phyloP scores from a whole-genome alignment of 805 yeast species.

The Ogataea glucozyma region DNA sequence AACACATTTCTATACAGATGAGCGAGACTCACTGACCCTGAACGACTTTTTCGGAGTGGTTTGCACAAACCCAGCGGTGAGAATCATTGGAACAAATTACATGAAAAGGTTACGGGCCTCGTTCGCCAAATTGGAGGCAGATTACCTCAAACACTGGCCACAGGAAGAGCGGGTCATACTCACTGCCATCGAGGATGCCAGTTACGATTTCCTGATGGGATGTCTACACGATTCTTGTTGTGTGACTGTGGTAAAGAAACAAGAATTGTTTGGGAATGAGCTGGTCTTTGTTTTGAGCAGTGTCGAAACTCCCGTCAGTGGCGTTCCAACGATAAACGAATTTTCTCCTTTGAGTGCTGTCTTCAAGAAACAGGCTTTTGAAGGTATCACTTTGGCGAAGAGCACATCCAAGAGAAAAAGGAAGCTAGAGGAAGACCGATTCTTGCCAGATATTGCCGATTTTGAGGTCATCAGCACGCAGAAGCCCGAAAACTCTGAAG shows the following conservation, averaged over 20 bases:
- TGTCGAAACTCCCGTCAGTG: neutral
- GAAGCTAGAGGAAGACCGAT: neutral
- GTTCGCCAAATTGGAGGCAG: neutral
- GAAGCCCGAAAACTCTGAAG: neutral
- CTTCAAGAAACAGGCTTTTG: neutral
- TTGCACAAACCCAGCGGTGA: neutral
- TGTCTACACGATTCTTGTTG: neutral
- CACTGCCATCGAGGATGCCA: neutral
- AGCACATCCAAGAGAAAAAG: neutral
- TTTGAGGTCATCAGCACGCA: slow-evolving; percentile 11
- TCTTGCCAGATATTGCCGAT: slow-evolving; percentile 11
- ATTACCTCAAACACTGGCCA: slow-evolving; percentile 10
- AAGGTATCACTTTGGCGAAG: neutral
- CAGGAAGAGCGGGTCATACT: neutral
- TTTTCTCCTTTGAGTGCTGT: neutral
- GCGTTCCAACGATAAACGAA: neutral
- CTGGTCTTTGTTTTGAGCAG: slow-evolving; percentile 1
- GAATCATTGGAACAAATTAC: neutral
- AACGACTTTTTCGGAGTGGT: neutral
- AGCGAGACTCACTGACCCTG: neutral
- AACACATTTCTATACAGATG: slow-evolving; percentile 8
- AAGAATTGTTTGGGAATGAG: slow-evolving; percentile 1
- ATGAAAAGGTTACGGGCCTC: neutral
- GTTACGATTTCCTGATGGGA: neutral
- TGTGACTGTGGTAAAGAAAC: neutral